These are phyloP conservation scores for Telfairia occidentalis DNA, from an alignment of 331 rosid genomes.

Conservation along the genomic window DNA sequence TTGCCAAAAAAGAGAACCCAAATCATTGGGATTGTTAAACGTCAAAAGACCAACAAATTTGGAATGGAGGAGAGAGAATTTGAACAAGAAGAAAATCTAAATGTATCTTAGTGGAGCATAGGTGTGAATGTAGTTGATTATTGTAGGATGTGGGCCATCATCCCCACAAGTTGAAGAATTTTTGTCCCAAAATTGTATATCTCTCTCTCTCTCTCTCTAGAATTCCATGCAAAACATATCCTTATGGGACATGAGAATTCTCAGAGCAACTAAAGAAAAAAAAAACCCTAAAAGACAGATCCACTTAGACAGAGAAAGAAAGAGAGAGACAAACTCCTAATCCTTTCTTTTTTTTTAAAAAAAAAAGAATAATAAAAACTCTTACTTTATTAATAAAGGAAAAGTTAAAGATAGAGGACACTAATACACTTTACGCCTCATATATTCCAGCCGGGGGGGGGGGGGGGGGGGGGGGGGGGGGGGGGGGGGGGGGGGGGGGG, in stretches of 20 bases:
- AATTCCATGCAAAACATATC: slow-evolving; percentile 2
- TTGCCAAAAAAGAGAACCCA: neutral
- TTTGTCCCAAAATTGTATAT: neutral
- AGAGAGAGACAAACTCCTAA: slow-evolving; percentile 4
- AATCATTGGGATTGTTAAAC: neutral
- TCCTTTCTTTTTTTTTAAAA: neutral
- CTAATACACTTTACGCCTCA: slow-evolving; percentile 43
- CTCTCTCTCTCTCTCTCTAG: neutral
- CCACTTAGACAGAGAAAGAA: neutral
- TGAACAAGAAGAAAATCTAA: neutral
- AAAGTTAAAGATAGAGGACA: slow-evolving; percentile 45
- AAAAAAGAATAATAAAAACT: neutral
- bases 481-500: too few relatives aligned
- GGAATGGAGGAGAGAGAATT: neutral
- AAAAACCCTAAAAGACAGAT: slow-evolving; percentile 3
- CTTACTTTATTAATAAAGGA: slow-evolving; percentile 14
- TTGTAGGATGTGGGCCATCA: slow-evolving; percentile 8
- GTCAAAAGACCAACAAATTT: slow-evolving; percentile 4
- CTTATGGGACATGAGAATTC: neutral
- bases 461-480: too few relatives aligned
- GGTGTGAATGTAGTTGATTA: slow-evolving; percentile 5
- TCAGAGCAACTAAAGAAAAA: neutral
- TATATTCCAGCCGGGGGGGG: slow-evolving; percentile 35
- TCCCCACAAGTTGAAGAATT: neutral
- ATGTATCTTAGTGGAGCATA: slow-evolving; percentile 8